phyloP scores from a whole-genome alignment of 352 stramenopile genomes.

The Globisporangium rhizosaccharum region DNA sequence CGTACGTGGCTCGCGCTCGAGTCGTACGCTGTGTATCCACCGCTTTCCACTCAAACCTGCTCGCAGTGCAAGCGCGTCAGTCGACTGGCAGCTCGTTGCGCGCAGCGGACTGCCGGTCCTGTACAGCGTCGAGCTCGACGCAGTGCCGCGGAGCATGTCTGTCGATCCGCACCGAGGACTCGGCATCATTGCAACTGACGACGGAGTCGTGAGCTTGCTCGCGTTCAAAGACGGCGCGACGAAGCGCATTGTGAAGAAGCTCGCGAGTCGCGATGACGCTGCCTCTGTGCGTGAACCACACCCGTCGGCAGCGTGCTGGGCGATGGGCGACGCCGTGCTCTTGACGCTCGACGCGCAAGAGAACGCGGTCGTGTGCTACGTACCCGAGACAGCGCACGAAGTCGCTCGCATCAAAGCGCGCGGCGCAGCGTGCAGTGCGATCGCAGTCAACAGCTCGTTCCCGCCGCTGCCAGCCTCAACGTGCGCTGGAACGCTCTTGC shows the following conservation, averaged over 20 bases:
- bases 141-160: constrained; percentile 26
- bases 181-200: constrained; percentile 23
- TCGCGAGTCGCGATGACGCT: not conserved
- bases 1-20: constrained; percentile 20
- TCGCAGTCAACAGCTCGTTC: constrained; percentile 26
- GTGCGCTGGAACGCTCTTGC: constrained; percentile 17
- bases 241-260: constrained; percentile 13
- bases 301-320: constrained; percentile 13
- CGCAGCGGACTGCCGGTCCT: constrained; percentile 31
- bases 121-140: constrained; percentile 21
- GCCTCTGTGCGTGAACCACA: not conserved
- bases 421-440: constrained; percentile 23
- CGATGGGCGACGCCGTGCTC: constrained; percentile 26
- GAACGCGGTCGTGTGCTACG: constrained; percentile 33
- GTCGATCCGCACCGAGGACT: constrained; percentile 35
- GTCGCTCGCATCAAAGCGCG: constrained; percentile 32
- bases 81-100: constrained; percentile 40
- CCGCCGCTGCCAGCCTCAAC: not conserved
- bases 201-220: constrained; percentile 23
- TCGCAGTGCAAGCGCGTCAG: constrained; percentile 13
- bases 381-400: constrained; percentile 30
- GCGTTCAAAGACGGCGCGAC: constrained; percentile 23
- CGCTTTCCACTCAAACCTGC: constrained; percentile 30
- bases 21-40: constrained; percentile 33
- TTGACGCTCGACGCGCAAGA: constrained; percentile 23